phyloP scores from a whole-genome alignment of 2,329 filamentous ascomycete genomes.

The Fusarium phyllophilum region DNA sequence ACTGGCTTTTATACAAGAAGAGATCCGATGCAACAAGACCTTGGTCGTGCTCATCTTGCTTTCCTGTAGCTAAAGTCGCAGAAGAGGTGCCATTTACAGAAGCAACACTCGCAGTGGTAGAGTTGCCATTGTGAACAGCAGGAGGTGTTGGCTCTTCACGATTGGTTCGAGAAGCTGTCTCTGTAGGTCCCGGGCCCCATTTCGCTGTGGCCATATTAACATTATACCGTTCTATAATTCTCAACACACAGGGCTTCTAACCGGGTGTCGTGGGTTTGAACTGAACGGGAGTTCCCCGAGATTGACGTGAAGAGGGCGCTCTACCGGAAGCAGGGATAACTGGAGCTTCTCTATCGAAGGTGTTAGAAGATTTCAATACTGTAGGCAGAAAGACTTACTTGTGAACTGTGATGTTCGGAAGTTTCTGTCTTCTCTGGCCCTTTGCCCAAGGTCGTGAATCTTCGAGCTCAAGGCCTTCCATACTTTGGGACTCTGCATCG shows the following conservation, averaged over 20 bases:
- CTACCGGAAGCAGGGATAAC: neutral
- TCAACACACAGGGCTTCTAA: constrained; percentile 23
- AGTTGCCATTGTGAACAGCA: neutral
- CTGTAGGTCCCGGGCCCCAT: constrained; percentile 7
- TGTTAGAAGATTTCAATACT: neutral
- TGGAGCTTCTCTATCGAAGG: neutral
- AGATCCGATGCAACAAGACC: constrained; percentile 7
- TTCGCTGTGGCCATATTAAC: neutral
- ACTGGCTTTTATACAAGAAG: constrained; percentile 29
- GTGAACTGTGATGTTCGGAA: neutral
- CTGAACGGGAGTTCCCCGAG: neutral
- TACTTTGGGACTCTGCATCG: constrained; percentile 37
- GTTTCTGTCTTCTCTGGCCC: neutral
- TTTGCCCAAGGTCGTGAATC: constrained; percentile 40
- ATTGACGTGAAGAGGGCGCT: neutral
- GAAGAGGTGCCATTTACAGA: neutral
- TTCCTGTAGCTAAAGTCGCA: neutral
- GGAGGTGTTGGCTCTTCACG: no score
- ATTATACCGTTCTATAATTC: neutral
- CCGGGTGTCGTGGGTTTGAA: constrained; percentile 25
- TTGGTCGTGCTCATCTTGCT: neutral
- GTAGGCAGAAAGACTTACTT: neutral
- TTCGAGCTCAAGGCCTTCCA: constrained; percentile 33
- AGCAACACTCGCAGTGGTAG: neutral
- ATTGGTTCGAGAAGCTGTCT: neutral